These are phyloP conservation scores for Serendipita sp. DNA, from an alignment of 768 basidiomycete genomes.

Conservation along the genomic window DNA sequence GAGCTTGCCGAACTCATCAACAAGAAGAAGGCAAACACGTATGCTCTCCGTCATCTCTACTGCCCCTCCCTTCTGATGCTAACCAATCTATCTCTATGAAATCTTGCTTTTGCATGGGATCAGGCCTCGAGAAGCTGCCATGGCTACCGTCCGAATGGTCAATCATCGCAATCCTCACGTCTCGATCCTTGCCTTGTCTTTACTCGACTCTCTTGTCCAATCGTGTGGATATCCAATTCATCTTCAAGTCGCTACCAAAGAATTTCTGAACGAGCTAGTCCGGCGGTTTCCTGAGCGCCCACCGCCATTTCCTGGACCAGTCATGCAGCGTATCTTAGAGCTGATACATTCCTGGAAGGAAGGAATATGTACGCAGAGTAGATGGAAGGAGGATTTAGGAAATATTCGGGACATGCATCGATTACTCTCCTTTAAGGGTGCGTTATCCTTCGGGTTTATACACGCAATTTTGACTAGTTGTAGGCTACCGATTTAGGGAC, in stretches of 20 bases:
- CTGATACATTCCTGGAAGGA: constrained; percentile 92
- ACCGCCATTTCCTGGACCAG: constrained; percentile 83
- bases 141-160: constrained; percentile 65
- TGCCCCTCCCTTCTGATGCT: neutral
- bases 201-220: constrained; percentile 84
- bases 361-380: constrained; percentile 69
- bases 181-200: constrained; percentile 66
- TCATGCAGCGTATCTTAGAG: constrained; percentile 89
- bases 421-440: constrained; percentile 84
- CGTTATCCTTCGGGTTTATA: constrained; percentile 18
- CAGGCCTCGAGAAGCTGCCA: constrained; percentile 84
- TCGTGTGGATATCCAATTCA: constrained; percentile 96
- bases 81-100: neutral
- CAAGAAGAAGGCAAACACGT: constrained; percentile 93
- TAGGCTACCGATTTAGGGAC: constrained; percentile 18
- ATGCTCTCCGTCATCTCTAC: constrained; percentile 19
- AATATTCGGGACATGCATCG: constrained; percentile 98
- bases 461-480: neutral
- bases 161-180: constrained; percentile 92
- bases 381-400: constrained; percentile 92
- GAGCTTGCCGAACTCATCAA: constrained; percentile 92
- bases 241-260: constrained; percentile 91
- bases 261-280: constrained; percentile 96
- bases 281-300: constrained; percentile 95
- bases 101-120: neutral